Evolutionary conservation across 2,329 filamentous ascomycete genomes (phyloP).

Genomic region (Pseudogymnoascus sp.): DNA sequence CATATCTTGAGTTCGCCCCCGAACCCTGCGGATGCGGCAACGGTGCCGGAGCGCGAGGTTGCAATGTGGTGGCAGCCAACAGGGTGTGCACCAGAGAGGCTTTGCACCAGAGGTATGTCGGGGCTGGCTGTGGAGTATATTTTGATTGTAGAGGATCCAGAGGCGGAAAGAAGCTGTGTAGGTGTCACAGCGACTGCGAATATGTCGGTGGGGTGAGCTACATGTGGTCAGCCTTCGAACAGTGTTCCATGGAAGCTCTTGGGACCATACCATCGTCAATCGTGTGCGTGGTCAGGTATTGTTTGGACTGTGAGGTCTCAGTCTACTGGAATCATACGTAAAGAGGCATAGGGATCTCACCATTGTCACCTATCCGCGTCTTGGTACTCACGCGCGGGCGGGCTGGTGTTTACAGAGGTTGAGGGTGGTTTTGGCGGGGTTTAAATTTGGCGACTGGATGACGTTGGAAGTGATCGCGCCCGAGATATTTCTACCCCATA

Average conservation of each 20-base stretch:
- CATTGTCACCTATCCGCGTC: conserved; percentile 22
- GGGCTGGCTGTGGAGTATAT: conserved; percentile 66
- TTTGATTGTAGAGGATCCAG: conserved; percentile 73
- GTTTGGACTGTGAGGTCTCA: conserved; percentile 67
- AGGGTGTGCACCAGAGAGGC: conserved; percentile 69
- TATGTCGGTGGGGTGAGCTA: conserved; percentile 77
- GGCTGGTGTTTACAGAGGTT: conserved; percentile 1
- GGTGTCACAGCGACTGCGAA: conserved; percentile 73
- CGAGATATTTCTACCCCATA: not conserved
- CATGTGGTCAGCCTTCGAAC: conserved; percentile 19
- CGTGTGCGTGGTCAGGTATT: conserved; percentile 90
- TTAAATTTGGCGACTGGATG: conserved; percentile 7
- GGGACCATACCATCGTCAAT: conserved; percentile 67
- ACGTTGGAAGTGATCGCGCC: not conserved
- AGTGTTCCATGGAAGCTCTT: conserved; percentile 14
- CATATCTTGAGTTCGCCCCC: conserved; percentile 83
- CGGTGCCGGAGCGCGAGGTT: conserved; percentile 57
- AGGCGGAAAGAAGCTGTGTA: conserved; percentile 69
- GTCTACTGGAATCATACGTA: conserved; percentile 6
- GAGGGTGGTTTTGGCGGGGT: conserved; percentile 3
- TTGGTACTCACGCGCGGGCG: not conserved
- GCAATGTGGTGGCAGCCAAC: conserved; percentile 87
- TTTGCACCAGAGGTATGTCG: conserved; percentile 70
- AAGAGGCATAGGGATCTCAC: conserved; percentile 15
- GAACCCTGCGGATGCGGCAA: conserved; percentile 79